phyloP scores from a whole-genome alignment of 345 rosid species.

The Gossypium stocksii region DNA sequence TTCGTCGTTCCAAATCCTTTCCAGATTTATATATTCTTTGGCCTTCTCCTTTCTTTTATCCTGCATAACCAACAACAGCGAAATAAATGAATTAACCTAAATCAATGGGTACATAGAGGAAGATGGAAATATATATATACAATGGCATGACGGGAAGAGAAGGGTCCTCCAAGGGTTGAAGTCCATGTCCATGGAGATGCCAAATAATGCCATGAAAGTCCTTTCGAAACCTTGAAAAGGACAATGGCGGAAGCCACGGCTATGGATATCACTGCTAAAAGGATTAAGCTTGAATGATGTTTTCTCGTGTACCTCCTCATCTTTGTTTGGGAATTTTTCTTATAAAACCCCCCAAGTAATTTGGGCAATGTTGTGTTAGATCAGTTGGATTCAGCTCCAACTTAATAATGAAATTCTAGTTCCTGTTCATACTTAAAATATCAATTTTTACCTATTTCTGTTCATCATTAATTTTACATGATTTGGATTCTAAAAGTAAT shows the following conservation, averaged over 20 bases:
- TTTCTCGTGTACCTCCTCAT: not conserved
- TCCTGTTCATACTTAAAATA: too few species aligned
- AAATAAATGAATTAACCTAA: not conserved
- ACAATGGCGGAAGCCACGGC: slow-evolving; percentile 3
- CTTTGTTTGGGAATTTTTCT: not conserved
- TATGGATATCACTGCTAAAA: slow-evolving; percentile 11
- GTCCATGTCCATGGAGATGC: slow-evolving; percentile 22
- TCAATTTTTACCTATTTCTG: too few species aligned
- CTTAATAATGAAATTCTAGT: too few species aligned
- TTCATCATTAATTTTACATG: too few species aligned
- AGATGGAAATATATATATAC: not conserved
- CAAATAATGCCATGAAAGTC: slow-evolving; percentile 11
- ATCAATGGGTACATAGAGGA: not conserved
- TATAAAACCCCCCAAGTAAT: too few species aligned
- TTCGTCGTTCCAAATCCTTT: not conserved
- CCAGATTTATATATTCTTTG: slow-evolving; percentile 16
- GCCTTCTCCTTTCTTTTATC: slow-evolving; percentile 4
- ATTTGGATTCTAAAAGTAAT: too few species aligned
- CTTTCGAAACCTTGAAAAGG: slow-evolving; percentile 11
- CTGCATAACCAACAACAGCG: not conserved
- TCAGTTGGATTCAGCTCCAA: too few species aligned
- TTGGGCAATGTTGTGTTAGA: too few species aligned
- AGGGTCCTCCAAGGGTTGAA: not conserved
- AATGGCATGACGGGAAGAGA: not conserved
- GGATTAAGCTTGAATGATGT: slow-evolving; percentile 9